Conservation (phyloP, 345 rosid genomes). For the Citrus australasica region DNA sequence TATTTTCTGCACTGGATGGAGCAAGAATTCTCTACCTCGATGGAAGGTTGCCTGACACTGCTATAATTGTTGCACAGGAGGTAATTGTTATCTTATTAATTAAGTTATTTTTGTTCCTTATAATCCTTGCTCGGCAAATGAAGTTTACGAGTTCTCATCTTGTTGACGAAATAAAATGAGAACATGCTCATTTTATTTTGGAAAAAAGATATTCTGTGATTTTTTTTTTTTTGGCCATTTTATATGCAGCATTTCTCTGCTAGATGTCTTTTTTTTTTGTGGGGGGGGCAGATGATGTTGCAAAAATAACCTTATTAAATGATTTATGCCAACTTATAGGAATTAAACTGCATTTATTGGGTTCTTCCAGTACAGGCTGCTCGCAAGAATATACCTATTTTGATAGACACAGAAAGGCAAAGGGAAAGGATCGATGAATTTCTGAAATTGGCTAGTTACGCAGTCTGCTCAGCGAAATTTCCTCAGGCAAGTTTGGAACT, state of each 20-base stretch:
- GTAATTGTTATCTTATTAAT: constrained; percentile 34
- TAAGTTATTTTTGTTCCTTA: not conserved
- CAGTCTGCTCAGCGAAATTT: constrained; percentile 74
- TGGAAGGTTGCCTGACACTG: constrained; percentile 64
- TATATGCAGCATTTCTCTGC: not conserved
- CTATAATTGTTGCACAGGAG: constrained; percentile 64
- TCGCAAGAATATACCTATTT: constrained; percentile 66
- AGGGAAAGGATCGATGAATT: constrained; percentile 79
- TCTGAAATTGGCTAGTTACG: constrained; percentile 56
- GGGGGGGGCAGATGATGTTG: not conserved
- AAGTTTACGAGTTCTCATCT: not conserved
- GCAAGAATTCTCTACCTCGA: constrained; percentile 66
- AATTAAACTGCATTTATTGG: constrained; percentile 3
- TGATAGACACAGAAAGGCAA: constrained; percentile 77
- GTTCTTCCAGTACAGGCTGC: constrained; percentile 75
- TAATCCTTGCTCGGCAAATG: constrained; percentile 2
- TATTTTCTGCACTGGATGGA: constrained; percentile 56
- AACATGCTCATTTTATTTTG: not conserved
- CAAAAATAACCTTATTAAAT: not conserved
- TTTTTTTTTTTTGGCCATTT: not conserved
- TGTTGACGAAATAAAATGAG: not conserved
- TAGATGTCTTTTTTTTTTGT: not conserved
- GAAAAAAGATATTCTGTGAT: not conserved
- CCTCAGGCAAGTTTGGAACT: constrained; percentile 54
- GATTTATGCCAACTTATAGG: constrained; percentile 8